A percentile compares a stretch with the other conserved stretches of the same genome.
These are phyloP conservation scores for Camellia sinensis DNA, from an alignment of 148 eudicot genomes.

Conservation along the genomic window DNA sequence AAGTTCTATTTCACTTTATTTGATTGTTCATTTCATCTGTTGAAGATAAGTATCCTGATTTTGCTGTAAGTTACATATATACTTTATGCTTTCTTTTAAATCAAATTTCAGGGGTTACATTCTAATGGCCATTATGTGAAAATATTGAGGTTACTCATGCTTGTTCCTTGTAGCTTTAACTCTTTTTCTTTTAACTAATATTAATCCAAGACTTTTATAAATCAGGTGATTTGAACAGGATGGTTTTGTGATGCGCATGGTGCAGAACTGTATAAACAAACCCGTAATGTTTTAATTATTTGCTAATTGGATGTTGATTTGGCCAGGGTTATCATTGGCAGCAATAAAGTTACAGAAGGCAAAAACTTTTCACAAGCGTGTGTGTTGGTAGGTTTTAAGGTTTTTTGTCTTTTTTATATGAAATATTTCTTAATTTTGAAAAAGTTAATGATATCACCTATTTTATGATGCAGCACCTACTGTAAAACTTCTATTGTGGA, in stretches of 20 bases:
- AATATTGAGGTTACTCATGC: neutral
- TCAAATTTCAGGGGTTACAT: neutral
- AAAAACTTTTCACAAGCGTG: conserved; percentile 19
- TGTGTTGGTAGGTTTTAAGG: conserved; percentile 28
- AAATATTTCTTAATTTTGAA: neutral
- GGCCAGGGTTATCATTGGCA: conserved; percentile 25
- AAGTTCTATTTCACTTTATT: no score
- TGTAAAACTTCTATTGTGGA: conserved; percentile 49
- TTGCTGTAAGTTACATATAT: no score
- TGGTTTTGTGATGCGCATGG: neutral
- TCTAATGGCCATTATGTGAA: neutral
- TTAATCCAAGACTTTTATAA: neutral
- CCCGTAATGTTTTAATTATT: neutral
- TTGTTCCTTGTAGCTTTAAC: neutral
- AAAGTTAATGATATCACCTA: neutral
- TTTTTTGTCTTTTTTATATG: neutral
- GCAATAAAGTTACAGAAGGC: conserved; percentile 16
- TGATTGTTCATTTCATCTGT: no score
- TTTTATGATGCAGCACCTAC: conserved; percentile 35
- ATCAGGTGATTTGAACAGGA: neutral
- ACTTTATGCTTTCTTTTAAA: neutral
- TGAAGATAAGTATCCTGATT: no score
- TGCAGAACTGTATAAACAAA: neutral
- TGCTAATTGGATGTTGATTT: conserved; percentile 6
- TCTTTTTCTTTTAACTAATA: neutral